Conservation (phyloP, 345 rosid genomes). For the Salix koriyanagi region DNA sequence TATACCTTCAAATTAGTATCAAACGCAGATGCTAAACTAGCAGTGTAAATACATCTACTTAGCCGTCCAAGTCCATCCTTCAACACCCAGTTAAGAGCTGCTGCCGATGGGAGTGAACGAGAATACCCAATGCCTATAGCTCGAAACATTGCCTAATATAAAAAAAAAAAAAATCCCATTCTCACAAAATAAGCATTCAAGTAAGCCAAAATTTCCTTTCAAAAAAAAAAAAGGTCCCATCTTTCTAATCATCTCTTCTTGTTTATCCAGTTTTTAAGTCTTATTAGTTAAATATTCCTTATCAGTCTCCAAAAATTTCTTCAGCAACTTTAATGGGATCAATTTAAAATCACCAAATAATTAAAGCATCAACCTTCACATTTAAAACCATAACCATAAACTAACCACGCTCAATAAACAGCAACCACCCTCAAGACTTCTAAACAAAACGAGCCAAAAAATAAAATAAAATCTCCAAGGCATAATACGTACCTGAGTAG, state of each 20-base stretch:
- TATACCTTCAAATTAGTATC: constrained; percentile 87
- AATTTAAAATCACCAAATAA: background rate
- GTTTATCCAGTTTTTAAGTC: too few relatives aligned
- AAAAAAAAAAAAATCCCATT: background rate
- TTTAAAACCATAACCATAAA: background rate
- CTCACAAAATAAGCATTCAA: background rate
- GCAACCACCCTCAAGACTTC: background rate
- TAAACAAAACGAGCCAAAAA: background rate
- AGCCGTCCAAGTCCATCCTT: constrained; percentile 89
- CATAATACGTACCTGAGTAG: constrained; percentile 64
- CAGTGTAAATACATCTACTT: constrained; percentile 86
- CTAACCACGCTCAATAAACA: background rate
- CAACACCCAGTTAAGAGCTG: constrained; percentile 88
- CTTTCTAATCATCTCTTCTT: too few relatives aligned
- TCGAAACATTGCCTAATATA: constrained; percentile 73
- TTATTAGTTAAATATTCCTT: too few relatives aligned
- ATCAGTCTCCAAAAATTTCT: background rate
- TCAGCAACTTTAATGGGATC: background rate
- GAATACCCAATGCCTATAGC: constrained; percentile 87
- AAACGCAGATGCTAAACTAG: constrained; percentile 79
- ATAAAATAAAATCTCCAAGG: background rate
- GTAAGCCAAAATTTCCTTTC: too few relatives aligned
- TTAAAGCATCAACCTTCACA: background rate
- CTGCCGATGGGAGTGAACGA: constrained; percentile 77
- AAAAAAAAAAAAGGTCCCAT: too few relatives aligned